Conservation (phyloP, 306 rosid genomes). For the Vigna unguiculata region DNA sequence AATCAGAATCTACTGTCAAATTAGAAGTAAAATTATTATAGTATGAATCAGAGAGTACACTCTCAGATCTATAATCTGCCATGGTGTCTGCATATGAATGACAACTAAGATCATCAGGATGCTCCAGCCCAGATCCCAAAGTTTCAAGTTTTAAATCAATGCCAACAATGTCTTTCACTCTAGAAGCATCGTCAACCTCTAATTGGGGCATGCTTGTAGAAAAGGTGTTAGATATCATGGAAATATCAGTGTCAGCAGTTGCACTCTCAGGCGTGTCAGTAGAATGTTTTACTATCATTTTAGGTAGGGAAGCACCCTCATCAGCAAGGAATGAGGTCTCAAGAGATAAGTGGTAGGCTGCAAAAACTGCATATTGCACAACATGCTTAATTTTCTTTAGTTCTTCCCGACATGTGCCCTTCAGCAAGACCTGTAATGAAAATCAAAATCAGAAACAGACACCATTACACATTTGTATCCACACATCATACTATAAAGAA, state of each 20-base stretch:
- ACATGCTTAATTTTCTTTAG: conserved; percentile 95
- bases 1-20: conserved; percentile 45
- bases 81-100: conserved; percentile 50
- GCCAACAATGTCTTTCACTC: conserved; percentile 46
- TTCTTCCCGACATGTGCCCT: conserved; percentile 76
- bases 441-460: conserved; percentile 50
- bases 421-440: conserved; percentile 79
- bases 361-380: conserved; percentile 90
- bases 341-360: conserved; percentile 97
- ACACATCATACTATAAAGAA: conserved; percentile 27
- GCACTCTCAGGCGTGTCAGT: conserved; percentile 55
- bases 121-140: conserved; percentile 48
- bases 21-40: conserved; percentile 53
- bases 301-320: conserved; percentile 97
- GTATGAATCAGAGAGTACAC: conserved; percentile 46
- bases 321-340: conserved; percentile 98
- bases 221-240: conserved; percentile 45
- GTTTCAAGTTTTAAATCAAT: conserved; percentile 53
- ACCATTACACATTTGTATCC: conserved; percentile 6
- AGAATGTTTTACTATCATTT: conserved; percentile 58
- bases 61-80: conserved; percentile 50
- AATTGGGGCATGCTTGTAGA: conserved; percentile 50
- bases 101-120: conserved; percentile 52
- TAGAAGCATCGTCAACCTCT: conserved; percentile 52
- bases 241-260: conserved; percentile 50